Percentiles rank a stretch among this genome's conserved stretches.
Conservation (phyloP, 2,329 filamentous ascomycete species). For the Rhinocladiella similis region DNA sequence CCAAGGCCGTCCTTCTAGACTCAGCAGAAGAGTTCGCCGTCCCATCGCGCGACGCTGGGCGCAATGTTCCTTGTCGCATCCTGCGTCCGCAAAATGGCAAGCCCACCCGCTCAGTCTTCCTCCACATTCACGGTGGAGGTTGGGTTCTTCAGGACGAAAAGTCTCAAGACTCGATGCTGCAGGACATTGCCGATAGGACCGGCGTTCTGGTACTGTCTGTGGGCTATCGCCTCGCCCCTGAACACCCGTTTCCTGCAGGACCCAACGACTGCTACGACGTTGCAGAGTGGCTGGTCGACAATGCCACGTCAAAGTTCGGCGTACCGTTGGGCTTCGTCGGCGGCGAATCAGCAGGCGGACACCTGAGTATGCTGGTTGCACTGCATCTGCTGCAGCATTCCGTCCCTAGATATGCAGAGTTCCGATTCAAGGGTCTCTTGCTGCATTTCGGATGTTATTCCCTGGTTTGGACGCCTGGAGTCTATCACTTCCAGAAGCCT, state of each 20-base stretch:
- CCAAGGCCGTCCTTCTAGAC: slow-evolving; percentile 47
- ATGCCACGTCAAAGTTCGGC: slow-evolving; percentile 45
- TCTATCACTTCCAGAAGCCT: slow-evolving; percentile 41
- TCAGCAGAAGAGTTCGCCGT: slow-evolving; percentile 49
- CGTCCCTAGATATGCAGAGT: slow-evolving; percentile 33
- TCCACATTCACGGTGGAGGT: slow-evolving; percentile 59
- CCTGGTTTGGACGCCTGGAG: slow-evolving; percentile 44
- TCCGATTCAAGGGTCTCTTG: slow-evolving; percentile 51
- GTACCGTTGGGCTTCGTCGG: slow-evolving; percentile 46
- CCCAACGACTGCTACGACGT: slow-evolving; percentile 60
- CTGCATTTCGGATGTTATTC: slow-evolving; percentile 57
- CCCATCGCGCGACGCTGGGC: slow-evolving; percentile 53
- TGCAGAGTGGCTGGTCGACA: slow-evolving; percentile 54
- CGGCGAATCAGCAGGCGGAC: slow-evolving; percentile 53
- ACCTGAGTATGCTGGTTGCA: slow-evolving; percentile 49
- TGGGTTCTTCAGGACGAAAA: slow-evolving; percentile 37
- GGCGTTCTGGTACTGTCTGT: slow-evolving; percentile 55
- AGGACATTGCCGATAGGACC: slow-evolving; percentile 51
- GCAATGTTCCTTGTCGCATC: slow-evolving; percentile 54
- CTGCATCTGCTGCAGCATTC: slow-evolving; percentile 47
- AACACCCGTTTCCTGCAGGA: slow-evolving; percentile 57
- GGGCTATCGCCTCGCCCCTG: slow-evolving; percentile 61
- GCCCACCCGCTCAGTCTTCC: slow-evolving; percentile 45
- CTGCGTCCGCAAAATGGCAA: slow-evolving; percentile 51
- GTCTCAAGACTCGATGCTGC: slow-evolving; percentile 50